A percentile compares a stretch with the other conserved stretches of the same genome.
Conservation (phyloP, 108 stramenopile species). For the Pseudonitzschia multiseries region DNA sequence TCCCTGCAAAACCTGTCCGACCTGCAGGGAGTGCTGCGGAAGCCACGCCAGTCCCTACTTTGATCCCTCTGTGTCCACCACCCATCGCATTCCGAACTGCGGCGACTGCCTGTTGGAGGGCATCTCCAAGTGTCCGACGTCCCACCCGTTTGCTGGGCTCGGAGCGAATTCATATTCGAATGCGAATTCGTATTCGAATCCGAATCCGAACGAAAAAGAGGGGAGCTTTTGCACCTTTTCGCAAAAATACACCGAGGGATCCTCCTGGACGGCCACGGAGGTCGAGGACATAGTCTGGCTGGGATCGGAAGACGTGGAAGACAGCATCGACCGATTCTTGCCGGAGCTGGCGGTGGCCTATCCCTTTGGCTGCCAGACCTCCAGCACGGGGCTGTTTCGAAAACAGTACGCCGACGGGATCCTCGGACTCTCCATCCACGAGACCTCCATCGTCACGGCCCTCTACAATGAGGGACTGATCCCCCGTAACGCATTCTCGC, state of each 20-base stretch:
- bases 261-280: constrained; percentile 67
- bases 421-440: constrained; percentile 81
- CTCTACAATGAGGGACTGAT: constrained; percentile 48
- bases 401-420: constrained; percentile 96
- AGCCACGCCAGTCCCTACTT: constrained; percentile 46
- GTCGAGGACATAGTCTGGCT: constrained; percentile 76
- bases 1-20: constrained; percentile 80
- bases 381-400: constrained; percentile 83
- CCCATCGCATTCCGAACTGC: constrained; percentile 25
- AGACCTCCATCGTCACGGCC: constrained; percentile 50
- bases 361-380: constrained; percentile 93
- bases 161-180: not conserved
- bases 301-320: constrained; percentile 32
- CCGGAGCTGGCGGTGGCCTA: constrained; percentile 55
- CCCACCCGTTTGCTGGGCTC: not conserved
- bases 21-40: constrained; percentile 51
- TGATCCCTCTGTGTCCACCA: constrained; percentile 32
- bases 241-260: constrained; percentile 82
- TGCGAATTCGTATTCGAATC: not conserved
- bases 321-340: constrained; percentile 32
- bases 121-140: constrained; percentile 29
- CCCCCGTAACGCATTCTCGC: constrained; percentile 55
- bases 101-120: constrained; percentile 27
- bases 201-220: too few relatives aligned
- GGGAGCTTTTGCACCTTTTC: constrained; percentile 41